Percentiles rank a stretch among this genome's conserved stretches.
These are phyloP conservation scores for Yamadazyma paraphyllophila DNA, from an alignment of 805 yeast species.

Conservation along the genomic window DNA sequence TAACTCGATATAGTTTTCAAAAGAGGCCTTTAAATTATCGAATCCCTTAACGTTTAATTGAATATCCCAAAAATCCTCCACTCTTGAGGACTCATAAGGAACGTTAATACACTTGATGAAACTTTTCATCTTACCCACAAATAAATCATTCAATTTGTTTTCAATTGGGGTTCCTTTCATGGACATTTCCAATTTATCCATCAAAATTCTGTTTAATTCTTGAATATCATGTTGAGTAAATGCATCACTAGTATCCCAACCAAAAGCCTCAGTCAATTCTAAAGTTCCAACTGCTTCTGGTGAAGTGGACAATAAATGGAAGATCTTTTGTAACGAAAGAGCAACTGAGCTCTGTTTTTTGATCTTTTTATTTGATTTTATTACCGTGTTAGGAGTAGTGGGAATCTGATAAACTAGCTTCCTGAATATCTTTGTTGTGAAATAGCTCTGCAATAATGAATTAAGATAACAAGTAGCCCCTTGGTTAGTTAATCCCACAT, in stretches of 20 bases:
- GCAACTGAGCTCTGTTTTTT: slow-evolving; percentile 55
- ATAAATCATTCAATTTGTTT: slow-evolving; percentile 61
- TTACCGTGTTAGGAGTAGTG: slow-evolving; percentile 45
- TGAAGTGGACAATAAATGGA: slow-evolving; percentile 75
- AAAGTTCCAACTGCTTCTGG: slow-evolving; percentile 75
- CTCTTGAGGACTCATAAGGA: slow-evolving; percentile 86
- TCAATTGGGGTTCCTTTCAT: slow-evolving; percentile 84
- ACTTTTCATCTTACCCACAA: slow-evolving; percentile 96
- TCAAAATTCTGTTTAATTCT: slow-evolving; percentile 88
- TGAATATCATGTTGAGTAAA: slow-evolving; percentile 98
- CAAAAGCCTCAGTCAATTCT: slow-evolving; percentile 88
- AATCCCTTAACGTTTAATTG: slow-evolving; percentile 90
- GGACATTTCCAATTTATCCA: slow-evolving; percentile 88
- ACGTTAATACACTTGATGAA: slow-evolving; percentile 90
- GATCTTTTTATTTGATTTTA: slow-evolving; percentile 20
- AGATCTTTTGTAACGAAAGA: slow-evolving; percentile 81
- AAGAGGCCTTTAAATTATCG: slow-evolving; percentile 68
- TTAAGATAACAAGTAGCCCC: slow-evolving; percentile 98
- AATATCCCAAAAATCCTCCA: slow-evolving; percentile 97
- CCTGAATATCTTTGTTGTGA: slow-evolving; percentile 78
- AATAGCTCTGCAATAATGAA: slow-evolving; percentile 87
- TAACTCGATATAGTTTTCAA: slow-evolving; percentile 80
- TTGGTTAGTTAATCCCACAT: slow-evolving; percentile 89
- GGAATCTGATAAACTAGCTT: slow-evolving; percentile 88
- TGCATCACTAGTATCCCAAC: slow-evolving; percentile 95